These are phyloP conservation scores for Butyriboletus loyo DNA, from an alignment of 768 basidiomycete genomes.

Conservation along the genomic window DNA sequence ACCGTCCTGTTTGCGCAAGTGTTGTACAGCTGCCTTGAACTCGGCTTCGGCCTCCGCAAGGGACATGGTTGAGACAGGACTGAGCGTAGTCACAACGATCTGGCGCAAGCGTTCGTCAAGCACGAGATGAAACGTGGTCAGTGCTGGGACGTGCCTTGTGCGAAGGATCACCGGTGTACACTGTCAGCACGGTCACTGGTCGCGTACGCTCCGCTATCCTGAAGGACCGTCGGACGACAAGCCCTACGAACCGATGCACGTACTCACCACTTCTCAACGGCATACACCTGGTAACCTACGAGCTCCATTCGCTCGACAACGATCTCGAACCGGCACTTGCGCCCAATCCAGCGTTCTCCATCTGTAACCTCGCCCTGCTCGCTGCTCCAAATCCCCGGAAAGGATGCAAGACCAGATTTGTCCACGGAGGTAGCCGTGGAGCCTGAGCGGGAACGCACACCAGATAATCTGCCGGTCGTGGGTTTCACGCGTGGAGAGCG, in stretches of 20 bases:
- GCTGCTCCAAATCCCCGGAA: constrained; percentile 1
- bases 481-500: constrained; percentile 26
- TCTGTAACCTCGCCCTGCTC: constrained; percentile 16
- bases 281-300: constrained; percentile 75
- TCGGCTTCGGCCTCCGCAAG: constrained; percentile 46
- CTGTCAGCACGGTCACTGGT: constrained; percentile 58
- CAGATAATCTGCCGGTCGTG: constrained; percentile 24
- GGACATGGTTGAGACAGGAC: constrained; percentile 41
- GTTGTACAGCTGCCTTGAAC: constrained; percentile 59
- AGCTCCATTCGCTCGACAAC: constrained; percentile 45
- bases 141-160: constrained; percentile 49
- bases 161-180: constrained; percentile 71
- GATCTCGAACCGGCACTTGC: constrained; percentile 47
- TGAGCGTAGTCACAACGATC: constrained; percentile 61
- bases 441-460: constrained; percentile 33
- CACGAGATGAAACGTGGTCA: not conserved
- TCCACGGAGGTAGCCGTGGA: constrained; percentile 25
- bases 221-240: not conserved
- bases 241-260: not conserved
- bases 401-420: constrained; percentile 7
- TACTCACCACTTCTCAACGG: constrained; percentile 79
- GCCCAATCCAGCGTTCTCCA: constrained; percentile 44
- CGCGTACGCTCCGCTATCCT: constrained; percentile 70
- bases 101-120: constrained; percentile 27
- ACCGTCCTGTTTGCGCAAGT: constrained; percentile 59